phyloP scores from a whole-genome alignment of 495 filamentous ascomycete genomes.

The Letharia columbiana region DNA sequence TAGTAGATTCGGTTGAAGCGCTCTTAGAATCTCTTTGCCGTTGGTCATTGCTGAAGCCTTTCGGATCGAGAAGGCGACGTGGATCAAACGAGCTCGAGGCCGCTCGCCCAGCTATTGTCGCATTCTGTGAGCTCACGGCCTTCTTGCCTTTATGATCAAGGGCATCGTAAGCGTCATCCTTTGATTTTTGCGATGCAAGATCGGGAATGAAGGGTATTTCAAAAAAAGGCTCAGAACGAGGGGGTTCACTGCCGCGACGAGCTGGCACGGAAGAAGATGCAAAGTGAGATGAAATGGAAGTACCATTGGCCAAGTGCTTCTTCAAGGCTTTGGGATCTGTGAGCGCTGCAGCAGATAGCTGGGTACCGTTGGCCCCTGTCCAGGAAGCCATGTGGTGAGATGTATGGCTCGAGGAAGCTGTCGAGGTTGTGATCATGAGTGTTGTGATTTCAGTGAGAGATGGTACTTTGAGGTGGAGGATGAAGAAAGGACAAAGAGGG shows the following conservation, averaged over 20 bases:
- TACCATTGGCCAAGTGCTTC: slow-evolving; percentile 24
- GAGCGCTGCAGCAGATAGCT: slow-evolving; percentile 19
- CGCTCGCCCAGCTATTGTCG: neutral
- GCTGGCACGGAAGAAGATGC: neutral
- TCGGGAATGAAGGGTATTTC: neutral
- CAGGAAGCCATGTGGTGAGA: slow-evolving; percentile 15
- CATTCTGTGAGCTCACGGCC: neutral
- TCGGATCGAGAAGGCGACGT: slow-evolving; percentile 25
- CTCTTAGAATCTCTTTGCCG: neutral
- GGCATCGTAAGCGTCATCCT: slow-evolving; percentile 24
- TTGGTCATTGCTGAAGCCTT: slow-evolving; percentile 15
- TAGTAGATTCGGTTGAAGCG: neutral
- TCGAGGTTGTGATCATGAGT: slow-evolving; percentile 1
- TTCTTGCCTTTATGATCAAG: slow-evolving; percentile 16
- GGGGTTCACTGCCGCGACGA: slow-evolving; percentile 15
- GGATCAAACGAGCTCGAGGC: slow-evolving; percentile 11
- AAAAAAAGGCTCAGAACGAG: neutral
- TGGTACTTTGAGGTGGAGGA: neutral
- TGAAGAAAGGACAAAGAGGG: slow-evolving; percentile 3
- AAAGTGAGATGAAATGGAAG: slow-evolving; percentile 10
- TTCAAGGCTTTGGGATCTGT: slow-evolving; percentile 24
- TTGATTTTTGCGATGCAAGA: slow-evolving; percentile 1
- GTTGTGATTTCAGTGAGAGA: neutral
- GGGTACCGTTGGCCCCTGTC: slow-evolving; percentile 1
- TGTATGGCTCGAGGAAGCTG: slow-evolving; percentile 2